These are phyloP conservation scores for Apostasia shenzhenica DNA, from an alignment of 106 monocot species.

Conservation along the genomic window DNA sequence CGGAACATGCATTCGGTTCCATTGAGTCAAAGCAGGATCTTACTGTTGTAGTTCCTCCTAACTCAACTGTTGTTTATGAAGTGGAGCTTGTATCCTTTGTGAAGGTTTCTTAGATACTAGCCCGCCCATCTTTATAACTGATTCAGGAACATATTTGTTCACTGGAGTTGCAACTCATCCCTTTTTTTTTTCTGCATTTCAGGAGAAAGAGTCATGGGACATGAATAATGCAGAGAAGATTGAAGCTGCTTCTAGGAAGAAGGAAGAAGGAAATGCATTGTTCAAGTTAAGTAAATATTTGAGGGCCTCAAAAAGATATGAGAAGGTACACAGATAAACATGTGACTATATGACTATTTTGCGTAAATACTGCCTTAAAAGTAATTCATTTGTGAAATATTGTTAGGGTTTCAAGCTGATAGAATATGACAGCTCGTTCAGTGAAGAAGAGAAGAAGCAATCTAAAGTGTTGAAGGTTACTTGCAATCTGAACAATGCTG, in stretches of 20 bases:
- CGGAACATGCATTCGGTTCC: conserved; percentile 64
- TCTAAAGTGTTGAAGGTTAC: conserved; percentile 45
- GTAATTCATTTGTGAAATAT: background rate
- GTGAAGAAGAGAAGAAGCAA: conserved; percentile 64
- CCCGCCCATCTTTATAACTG: too few species aligned
- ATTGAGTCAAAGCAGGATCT: conserved; percentile 78
- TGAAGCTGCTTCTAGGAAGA: conserved; percentile 69
- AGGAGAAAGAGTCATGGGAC: conserved; percentile 95
- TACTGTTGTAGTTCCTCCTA: conserved; percentile 67
- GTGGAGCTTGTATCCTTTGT: conserved; percentile 86
- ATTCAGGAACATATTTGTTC: too few species aligned
- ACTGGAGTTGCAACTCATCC: too few species aligned
- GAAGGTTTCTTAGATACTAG: conserved; percentile 34
- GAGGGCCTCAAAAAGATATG: conserved; percentile 71
- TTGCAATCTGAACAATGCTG: conserved; percentile 54
- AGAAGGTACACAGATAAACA: conserved; percentile 36
- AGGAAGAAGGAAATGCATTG: conserved; percentile 70
- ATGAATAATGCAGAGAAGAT: conserved; percentile 72
- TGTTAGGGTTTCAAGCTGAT: conserved; percentile 33
- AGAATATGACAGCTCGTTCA: conserved; percentile 55
- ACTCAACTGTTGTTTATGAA: conserved; percentile 79
- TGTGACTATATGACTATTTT: background rate
- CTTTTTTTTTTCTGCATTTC: background rate
- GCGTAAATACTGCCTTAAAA: background rate
- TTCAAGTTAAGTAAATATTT: conserved; percentile 44